Base-by-base conservation (phyloP, 1,139 yeast genomes). In the Yamadazyma trypodendri region DNA sequence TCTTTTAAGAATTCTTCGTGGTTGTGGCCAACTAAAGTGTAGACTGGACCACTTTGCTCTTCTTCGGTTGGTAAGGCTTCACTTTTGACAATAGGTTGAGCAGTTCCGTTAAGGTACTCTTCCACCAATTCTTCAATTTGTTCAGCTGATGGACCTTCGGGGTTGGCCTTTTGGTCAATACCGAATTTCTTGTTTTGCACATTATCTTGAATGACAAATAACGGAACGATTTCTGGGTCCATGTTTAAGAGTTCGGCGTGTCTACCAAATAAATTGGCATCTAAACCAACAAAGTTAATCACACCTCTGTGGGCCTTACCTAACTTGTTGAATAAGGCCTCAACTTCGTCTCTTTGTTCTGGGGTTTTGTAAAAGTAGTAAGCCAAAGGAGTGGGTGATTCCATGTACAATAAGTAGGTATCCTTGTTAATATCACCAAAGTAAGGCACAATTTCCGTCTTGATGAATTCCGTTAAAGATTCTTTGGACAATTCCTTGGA, bases 211-310 rank as follows among this genome's bases (percentile, higher is more conserved):
- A 92, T 84, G 37, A 83, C 96, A 59, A 94, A 84, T 42, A 94
- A 79, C 56, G 98, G 98, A 77, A 87, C 84, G 54, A 82, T 73
- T 61, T 84, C 84, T 16, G 74, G 71, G 65, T 84, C 75, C 79
- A 92, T 80, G 74, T 85, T 89, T 62, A 92, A 77, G 61, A 83
- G 79, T 55, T 78, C 85, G 43, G 97, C 97, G 58, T 92, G 97
- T 67, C 79, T 80, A 50, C 97, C 97, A 58, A 68, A 94, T 56
- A 72, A 70, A 42, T 70, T 59, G 42, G 96, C 95, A 58, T 92
- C 94, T 55, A 92, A 75, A 60, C 89, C 90, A 50, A 86, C 97
- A 61, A 94, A 82, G 71, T 85, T 86, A 51, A 90, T 63, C 60
- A 78, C 75, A 51, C 96, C 96, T 72, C 90, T 80, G 68, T 75